Conservation (phyloP, 495 filamentous ascomycete species). For the Pseudevernia furfuracea region DNA sequence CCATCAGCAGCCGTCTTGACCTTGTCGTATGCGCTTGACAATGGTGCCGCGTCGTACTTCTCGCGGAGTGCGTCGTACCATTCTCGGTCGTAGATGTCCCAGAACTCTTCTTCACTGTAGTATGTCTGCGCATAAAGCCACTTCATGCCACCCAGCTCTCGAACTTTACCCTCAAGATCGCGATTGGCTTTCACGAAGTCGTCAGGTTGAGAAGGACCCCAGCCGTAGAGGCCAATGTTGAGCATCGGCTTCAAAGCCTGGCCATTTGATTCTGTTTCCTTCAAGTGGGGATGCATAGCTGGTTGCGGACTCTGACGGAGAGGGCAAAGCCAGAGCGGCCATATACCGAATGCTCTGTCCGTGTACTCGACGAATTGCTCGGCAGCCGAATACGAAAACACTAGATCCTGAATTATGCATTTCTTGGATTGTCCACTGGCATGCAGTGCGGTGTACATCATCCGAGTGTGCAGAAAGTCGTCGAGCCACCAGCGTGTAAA, state of each 20-base stretch:
- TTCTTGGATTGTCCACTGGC: slow-evolving; percentile 40
- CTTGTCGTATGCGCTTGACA: slow-evolving; percentile 50
- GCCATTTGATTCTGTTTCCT: slow-evolving; percentile 17
- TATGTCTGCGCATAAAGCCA: slow-evolving; percentile 53
- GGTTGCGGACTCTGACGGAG: slow-evolving; percentile 30
- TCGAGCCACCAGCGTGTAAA: slow-evolving; percentile 47
- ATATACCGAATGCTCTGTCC: slow-evolving; percentile 40
- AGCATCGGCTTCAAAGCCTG: slow-evolving; percentile 35
- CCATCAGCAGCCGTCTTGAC: slow-evolving; percentile 34
- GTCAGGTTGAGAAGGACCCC: slow-evolving; percentile 29
- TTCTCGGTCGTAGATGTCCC: slow-evolving; percentile 42
- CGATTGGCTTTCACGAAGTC: slow-evolving; percentile 52
- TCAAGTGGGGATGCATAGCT: slow-evolving; percentile 35
- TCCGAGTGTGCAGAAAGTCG: slow-evolving; percentile 46
- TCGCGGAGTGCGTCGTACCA: slow-evolving; percentile 42
- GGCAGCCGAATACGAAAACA: slow-evolving; percentile 41
- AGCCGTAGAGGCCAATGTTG: slow-evolving; percentile 51
- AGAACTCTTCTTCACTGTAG: slow-evolving; percentile 49
- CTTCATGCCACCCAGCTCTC: slow-evolving; percentile 57
- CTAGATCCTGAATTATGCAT: slow-evolving; percentile 52
- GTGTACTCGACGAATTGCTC: slow-evolving; percentile 44
- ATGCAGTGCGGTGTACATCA: slow-evolving; percentile 52
- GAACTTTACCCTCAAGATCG: slow-evolving; percentile 55
- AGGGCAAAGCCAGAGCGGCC: slow-evolving; percentile 55
- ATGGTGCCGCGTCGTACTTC: slow-evolving; percentile 42